Evolutionary conservation across 257 asterid genomes (phyloP).

Genomic region (Paulownia fortunei): DNA sequence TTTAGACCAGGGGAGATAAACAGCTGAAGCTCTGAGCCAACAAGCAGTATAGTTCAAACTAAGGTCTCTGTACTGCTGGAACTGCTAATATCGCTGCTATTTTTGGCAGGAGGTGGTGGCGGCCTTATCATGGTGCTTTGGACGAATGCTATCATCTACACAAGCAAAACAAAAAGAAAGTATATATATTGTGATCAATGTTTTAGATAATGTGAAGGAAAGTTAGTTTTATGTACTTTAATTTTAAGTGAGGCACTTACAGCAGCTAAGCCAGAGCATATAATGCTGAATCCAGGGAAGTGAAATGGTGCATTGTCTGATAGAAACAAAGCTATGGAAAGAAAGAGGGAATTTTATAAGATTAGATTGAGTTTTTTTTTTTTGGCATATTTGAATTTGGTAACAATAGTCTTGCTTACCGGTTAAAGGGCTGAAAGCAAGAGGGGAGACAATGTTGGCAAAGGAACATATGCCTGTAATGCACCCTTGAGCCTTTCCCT

Average conservation of each 20-base stretch:
- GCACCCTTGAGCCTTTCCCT: constrained; percentile 98
- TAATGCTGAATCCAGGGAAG: constrained; percentile 91
- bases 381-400: not conserved
- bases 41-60: constrained; percentile 24
- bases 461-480: constrained; percentile 81
- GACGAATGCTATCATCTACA: constrained; percentile 83
- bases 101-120: constrained; percentile 33
- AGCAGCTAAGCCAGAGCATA: constrained; percentile 73
- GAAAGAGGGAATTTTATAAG: not conserved
- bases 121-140: constrained; percentile 66
- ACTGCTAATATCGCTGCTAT: constrained; percentile 33
- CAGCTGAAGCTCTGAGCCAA: not conserved
- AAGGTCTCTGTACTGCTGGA: constrained; percentile 43
- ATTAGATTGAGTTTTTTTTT: constrained; percentile 3
- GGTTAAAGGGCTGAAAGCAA: constrained; percentile 84
- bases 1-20: not conserved
- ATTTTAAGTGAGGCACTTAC: constrained; percentile 48
- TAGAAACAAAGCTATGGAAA: constrained; percentile 64
- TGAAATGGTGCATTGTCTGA: constrained; percentile 80
- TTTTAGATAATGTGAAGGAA: not conserved
- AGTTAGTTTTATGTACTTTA: not conserved
- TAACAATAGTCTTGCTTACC: constrained; percentile 43
- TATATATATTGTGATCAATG: not conserved
- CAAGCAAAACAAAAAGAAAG: not conserved
- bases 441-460: constrained; percentile 74